Conservation (phyloP, 2,329 filamentous ascomycete species). For the Aureobasidium pullulans region DNA sequence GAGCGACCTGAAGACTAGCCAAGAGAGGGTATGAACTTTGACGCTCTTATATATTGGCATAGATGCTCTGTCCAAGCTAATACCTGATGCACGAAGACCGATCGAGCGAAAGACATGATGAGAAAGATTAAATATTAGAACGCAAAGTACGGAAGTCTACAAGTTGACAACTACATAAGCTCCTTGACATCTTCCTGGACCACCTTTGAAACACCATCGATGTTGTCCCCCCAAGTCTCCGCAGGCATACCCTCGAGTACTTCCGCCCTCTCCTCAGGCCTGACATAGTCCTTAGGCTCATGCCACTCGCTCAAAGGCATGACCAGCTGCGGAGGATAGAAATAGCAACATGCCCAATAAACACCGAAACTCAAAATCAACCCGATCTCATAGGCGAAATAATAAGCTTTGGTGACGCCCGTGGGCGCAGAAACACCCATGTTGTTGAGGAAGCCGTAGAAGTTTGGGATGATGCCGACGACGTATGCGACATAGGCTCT, state of each 20-base stretch:
- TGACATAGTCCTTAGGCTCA: slow-evolving; percentile 5
- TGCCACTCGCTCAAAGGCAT: slow-evolving; percentile 3
- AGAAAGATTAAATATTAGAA: too few relatives aligned
- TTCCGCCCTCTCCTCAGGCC: slow-evolving; percentile 6
- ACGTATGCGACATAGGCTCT: slow-evolving; percentile 48
- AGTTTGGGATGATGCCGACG: slow-evolving; percentile 45
- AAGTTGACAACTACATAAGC: not conserved
- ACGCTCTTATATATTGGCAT: too few relatives aligned
- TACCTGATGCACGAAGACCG: too few relatives aligned
- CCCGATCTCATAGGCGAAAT: slow-evolving; percentile 6
- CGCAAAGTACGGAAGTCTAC: too few relatives aligned
- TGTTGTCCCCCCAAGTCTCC: not conserved
- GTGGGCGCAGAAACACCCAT: slow-evolving; percentile 28
- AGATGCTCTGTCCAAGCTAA: too few relatives aligned
- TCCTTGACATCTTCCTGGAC: not conserved
- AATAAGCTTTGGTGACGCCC: slow-evolving; percentile 17
- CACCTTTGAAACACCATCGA: not conserved
- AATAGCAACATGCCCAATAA: slow-evolving; percentile 1
- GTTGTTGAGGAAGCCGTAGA: slow-evolving; percentile 44
- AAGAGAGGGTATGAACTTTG: too few relatives aligned
- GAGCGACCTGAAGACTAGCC: too few relatives aligned
- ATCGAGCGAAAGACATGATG: too few relatives aligned
- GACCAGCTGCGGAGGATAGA: not conserved
- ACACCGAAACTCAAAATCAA: slow-evolving; percentile 3
- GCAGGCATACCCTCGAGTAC: not conserved